A percentile compares a stretch with the other conserved stretches of the same genome.
phyloP scores from a whole-genome alignment of 1,139 yeast species.

The Oligophagozyma castellii region DNA sequence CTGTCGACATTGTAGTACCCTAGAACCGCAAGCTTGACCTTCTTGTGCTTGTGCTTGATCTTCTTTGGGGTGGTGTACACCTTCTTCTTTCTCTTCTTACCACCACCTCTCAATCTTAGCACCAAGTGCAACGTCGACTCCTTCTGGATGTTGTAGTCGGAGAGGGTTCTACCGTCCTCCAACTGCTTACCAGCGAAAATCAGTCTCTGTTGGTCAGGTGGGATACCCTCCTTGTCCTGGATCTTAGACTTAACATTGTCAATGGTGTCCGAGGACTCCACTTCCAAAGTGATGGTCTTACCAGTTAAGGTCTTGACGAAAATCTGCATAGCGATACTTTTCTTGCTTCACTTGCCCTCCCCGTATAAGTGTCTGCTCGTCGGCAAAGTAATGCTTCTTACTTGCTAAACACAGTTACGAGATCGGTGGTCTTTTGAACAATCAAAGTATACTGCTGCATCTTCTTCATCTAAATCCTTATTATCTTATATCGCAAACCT shows the following conservation, averaged over 20 bases:
- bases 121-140: conserved; percentile 97
- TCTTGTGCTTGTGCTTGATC: conserved; percentile 99
- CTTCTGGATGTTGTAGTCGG: conserved; percentile 97
- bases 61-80: conserved; percentile 99
- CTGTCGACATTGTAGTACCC: conserved; percentile 98
- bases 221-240: conserved; percentile 98
- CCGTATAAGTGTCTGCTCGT: conserved; percentile 62
- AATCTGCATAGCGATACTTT: conserved; percentile 38
- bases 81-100: conserved; percentile 99
- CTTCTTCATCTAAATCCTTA: too few species aligned
- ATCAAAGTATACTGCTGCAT: not conserved
- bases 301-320: conserved; percentile 54
- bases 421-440: too few species aligned
- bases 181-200: conserved; percentile 97
- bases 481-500: too few species aligned
- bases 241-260: conserved; percentile 92
- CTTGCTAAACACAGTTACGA: too few species aligned
- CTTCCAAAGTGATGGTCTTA: conserved; percentile 58
- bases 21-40: conserved; percentile 97
- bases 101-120: conserved; percentile 99
- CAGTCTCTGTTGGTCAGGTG: conserved; percentile 98
- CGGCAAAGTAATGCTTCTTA: conserved; percentile 27
- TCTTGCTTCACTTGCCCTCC: conserved; percentile 17
- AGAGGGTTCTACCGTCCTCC: conserved; percentile 54
- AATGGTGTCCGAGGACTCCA: conserved; percentile 60